A percentile compares a stretch with the other conserved stretches of the same genome.
Evolutionary conservation across 2,329 filamentous ascomycete species (phyloP).

Genomic region (Hymenoscyphus occultus): DNA sequence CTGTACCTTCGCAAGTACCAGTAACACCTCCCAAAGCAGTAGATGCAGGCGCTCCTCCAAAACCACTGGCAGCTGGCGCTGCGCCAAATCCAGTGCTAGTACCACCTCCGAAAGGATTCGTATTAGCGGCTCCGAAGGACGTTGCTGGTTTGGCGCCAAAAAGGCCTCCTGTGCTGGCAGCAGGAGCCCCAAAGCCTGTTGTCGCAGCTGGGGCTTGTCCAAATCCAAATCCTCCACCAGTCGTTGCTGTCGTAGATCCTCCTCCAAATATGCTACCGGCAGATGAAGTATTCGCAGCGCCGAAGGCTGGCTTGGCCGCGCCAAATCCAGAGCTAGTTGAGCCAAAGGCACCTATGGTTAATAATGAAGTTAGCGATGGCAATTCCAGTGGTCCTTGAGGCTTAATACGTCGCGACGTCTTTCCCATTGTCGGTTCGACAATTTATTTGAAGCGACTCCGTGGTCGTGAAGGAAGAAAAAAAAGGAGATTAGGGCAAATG

Average conservation of each 20-base stretch:
- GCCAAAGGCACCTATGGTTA: conserved; percentile 43
- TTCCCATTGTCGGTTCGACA: background rate
- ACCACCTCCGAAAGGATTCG: conserved; percentile 32
- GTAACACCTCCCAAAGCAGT: conserved; percentile 47
- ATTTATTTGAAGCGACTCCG: background rate
- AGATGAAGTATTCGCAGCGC: conserved; percentile 40
- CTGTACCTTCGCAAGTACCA: conserved; percentile 67
- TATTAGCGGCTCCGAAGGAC: conserved; percentile 36
- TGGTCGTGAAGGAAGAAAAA: background rate
- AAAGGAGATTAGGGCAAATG: background rate
- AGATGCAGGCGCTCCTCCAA: conserved; percentile 42
- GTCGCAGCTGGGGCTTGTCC: conserved; percentile 17
- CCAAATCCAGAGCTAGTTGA: conserved; percentile 37
- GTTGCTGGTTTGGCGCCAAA: conserved; percentile 31
- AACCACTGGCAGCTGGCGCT: conserved; percentile 41
- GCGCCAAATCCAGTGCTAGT: conserved; percentile 38
- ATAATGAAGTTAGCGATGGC: conserved; percentile 22
- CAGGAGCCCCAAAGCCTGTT: conserved; percentile 28
- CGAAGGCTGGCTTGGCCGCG: conserved; percentile 45
- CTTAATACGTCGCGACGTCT: background rate
- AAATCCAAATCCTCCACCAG: conserved; percentile 43
- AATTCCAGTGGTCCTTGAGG: background rate
- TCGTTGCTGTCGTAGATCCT: conserved; percentile 32
- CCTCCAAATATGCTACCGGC: conserved; percentile 53
- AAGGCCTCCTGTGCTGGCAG: conserved; percentile 28